A percentile compares a stretch with the other conserved stretches of the same genome.
These are phyloP conservation scores for Podosphaera leucotricha DNA, from an alignment of 2,329 filamentous ascomycete species.

Conservation along the genomic window DNA sequence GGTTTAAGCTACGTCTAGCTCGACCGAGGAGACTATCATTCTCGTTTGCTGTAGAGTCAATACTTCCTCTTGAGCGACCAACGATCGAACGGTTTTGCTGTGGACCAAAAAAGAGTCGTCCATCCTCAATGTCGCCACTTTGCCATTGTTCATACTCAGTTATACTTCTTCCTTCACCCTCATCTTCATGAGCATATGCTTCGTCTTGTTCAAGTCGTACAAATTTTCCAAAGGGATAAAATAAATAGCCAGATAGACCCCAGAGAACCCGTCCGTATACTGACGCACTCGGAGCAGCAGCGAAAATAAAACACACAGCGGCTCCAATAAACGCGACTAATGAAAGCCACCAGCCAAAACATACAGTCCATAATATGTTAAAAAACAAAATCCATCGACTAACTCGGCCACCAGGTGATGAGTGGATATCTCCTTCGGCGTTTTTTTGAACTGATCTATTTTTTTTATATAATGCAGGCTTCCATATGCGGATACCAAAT, in stretches of 20 bases:
- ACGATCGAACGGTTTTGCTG: conserved; percentile 49
- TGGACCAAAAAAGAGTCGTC: conserved; percentile 85
- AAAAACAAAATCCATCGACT: conserved; percentile 67
- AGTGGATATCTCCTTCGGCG: conserved; percentile 92
- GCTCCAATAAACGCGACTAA: conserved; percentile 51
- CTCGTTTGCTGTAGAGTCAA: conserved; percentile 66
- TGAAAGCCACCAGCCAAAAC: conserved; percentile 94
- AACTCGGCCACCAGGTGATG: conserved; percentile 68
- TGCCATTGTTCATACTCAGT: conserved; percentile 99
- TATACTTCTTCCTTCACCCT: conserved; percentile 88
- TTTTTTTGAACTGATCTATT: conserved; percentile 86
- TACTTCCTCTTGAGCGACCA: conserved; percentile 64
- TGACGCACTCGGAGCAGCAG: conserved; percentile 53
- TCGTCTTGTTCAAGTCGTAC: conserved; percentile 86
- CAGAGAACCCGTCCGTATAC: conserved; percentile 73
- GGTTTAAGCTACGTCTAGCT: conserved; percentile 25
- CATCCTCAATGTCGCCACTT: conserved; percentile 87
- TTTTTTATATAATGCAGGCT: conserved; percentile 96
- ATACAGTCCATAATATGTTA: conserved; percentile 72
- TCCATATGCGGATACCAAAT: conserved; percentile 97
- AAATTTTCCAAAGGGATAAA: conserved; percentile 95
- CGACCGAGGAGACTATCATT: conserved; percentile 70
- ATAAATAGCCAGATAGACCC: conserved; percentile 64
- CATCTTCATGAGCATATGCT: conserved; percentile 79
- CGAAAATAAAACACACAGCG: conserved; percentile 54